Base-by-base conservation (phyloP, 1,284 basidiomycete species). In the Agaricales sp. region DNA sequence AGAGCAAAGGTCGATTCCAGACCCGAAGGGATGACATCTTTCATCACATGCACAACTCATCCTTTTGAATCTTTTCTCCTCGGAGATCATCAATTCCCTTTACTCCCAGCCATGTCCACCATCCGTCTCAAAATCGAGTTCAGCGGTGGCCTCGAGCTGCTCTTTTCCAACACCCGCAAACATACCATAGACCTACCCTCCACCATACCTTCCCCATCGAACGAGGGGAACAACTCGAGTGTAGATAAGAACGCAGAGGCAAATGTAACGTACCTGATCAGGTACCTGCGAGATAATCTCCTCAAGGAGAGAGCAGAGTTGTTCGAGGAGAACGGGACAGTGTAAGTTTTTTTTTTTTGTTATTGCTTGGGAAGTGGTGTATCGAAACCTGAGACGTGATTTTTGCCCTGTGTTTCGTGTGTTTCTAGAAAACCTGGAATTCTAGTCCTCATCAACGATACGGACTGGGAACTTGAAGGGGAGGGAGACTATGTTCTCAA, bases 381-480 rank as follows among this genome's bases (percentile, higher is more conserved):
- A 41, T 4, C 23, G 39, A 23, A 13, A 45, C 38, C 20, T 25
- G 35, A 23, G 30, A 18, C 38, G 30, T 23, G 41, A 21, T 16
- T 20, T 3, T 30, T 38, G 13, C 24, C 47, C 30, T 43, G 44
- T 18, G 8, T 38, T 41, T 38, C 3, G n/a, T n/a, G n/a, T n/a
- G 18, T 18, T 8, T 50, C 13, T 62, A 97, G 93, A 14, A 92
- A 95, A 12, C 95, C 95, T 0, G 95, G 95, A 0, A 96, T 99
- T 41, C 74, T 99, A 3, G 94, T 98, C 0, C 72, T 99, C 23
- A 82, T 99, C 54, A 99, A 98, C 63, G 91, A 97, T 58, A 89
- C 91, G 1, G 95, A 99, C 61, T 99, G 95, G 95, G 95, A 98
- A 63, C 74, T 99, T 8, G 94, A 98, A 62, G 93, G 92, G 25